Evolutionary conservation across 352 stramenopile genomes (phyloP).

Genomic region (Halophytophthora polymorphica): DNA sequence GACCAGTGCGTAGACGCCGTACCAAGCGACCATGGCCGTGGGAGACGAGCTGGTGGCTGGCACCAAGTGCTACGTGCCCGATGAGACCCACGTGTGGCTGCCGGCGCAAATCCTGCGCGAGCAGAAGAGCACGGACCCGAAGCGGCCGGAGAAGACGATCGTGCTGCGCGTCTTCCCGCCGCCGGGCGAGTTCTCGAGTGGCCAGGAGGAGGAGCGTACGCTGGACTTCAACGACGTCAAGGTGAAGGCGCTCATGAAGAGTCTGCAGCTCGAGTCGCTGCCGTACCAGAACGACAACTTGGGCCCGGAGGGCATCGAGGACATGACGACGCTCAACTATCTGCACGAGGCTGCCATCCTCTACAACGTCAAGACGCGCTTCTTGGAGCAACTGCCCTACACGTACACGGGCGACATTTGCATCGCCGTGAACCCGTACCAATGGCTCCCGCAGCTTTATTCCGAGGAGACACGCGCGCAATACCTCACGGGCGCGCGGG

Average conservation of each 20-base stretch:
- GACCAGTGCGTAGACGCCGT: slow-evolving; percentile 10
- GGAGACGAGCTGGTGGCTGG: slow-evolving; percentile 36
- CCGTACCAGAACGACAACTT: slow-evolving; percentile 79
- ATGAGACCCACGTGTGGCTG: slow-evolving; percentile 76
- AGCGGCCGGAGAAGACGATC: slow-evolving; percentile 54
- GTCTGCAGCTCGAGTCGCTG: slow-evolving; percentile 64
- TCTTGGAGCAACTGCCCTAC: slow-evolving; percentile 89
- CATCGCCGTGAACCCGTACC: slow-evolving; percentile 96
- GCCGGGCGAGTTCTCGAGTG: slow-evolving; percentile 17
- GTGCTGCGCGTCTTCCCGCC: slow-evolving; percentile 52
- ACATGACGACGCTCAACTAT: slow-evolving; percentile 88
- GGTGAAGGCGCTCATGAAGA: slow-evolving; percentile 57
- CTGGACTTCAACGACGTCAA: slow-evolving; percentile 77
- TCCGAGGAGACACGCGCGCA: slow-evolving; percentile 57
- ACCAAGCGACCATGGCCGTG: slow-evolving; percentile 5
- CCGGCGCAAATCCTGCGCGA: slow-evolving; percentile 70
- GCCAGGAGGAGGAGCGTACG: slow-evolving; percentile 46
- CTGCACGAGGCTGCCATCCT: slow-evolving; percentile 90
- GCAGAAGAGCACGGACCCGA: slow-evolving; percentile 42
- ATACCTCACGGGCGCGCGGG: slow-evolving; percentile 62
- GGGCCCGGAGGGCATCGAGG: slow-evolving; percentile 58
- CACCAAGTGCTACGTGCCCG: slow-evolving; percentile 81
- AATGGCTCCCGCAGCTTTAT: slow-evolving; percentile 88
- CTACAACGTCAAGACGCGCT: slow-evolving; percentile 89
- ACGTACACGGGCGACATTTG: slow-evolving; percentile 97